Evolutionary conservation across 352 stramenopile species (phyloP).

Genomic region (Globisporangium perplexum): DNA sequence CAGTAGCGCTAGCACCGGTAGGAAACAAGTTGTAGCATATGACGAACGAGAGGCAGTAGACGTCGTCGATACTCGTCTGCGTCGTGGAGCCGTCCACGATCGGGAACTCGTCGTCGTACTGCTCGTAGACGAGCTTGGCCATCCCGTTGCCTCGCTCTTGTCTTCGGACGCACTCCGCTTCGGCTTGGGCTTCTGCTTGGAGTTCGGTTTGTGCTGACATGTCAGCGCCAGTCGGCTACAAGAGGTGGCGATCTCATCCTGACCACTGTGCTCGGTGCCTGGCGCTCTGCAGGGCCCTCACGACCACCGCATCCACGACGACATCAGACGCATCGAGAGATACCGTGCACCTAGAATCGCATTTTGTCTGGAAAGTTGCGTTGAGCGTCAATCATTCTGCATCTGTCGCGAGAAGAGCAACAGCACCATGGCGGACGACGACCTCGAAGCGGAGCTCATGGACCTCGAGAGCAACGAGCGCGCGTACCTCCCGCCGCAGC

Average conservation of each 20-base stretch:
- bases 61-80: slow-evolving; percentile 69
- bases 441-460: slow-evolving; percentile 64
- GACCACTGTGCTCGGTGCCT: background rate
- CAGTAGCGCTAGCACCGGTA: slow-evolving; percentile 51
- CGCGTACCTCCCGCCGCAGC: slow-evolving; percentile 37
- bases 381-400: too few species aligned
- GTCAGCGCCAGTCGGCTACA: too few species aligned
- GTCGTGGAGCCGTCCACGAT: slow-evolving; percentile 77
- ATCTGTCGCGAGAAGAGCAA: too few species aligned
- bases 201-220: background rate
- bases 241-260: background rate
- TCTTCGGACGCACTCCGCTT: slow-evolving; percentile 22
- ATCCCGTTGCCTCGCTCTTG: slow-evolving; percentile 53
- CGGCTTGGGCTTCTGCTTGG: slow-evolving; percentile 9
- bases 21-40: too few species aligned
- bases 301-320: background rate
- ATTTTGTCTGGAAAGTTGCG: too few species aligned
- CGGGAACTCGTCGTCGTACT: slow-evolving; percentile 82
- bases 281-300: background rate
- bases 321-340: too few species aligned
- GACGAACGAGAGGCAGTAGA: slow-evolving; percentile 86
- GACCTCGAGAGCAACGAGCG: slow-evolving; percentile 52
- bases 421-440: slow-evolving; percentile 11
- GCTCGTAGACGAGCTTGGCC: slow-evolving; percentile 81
- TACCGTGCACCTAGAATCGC: too few species aligned